phyloP scores from a whole-genome alignment of 768 basidiomycete genomes.

The Tricholoma hemisulphureum region DNA sequence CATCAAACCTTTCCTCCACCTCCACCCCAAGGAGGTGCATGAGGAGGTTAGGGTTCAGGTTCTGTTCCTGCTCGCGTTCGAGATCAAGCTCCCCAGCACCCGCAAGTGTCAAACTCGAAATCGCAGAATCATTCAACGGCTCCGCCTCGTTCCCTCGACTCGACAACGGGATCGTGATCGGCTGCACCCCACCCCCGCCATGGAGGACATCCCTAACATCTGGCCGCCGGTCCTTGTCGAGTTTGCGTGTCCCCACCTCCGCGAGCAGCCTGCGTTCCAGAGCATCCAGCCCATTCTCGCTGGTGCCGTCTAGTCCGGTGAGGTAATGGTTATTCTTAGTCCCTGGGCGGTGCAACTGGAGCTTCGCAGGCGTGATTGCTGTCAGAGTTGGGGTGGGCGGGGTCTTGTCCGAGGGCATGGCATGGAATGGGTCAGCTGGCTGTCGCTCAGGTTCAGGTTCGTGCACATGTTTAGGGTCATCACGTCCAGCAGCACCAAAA shows the following conservation, averaged over 20 bases:
- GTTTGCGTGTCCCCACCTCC: slow-evolving; percentile 70
- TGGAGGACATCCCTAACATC: slow-evolving; percentile 35
- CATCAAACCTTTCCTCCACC: slow-evolving; percentile 1
- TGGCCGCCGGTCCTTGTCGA: slow-evolving; percentile 31
- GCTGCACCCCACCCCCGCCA: slow-evolving; percentile 23
- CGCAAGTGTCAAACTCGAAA: slow-evolving; percentile 53
- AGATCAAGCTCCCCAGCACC: slow-evolving; percentile 22
- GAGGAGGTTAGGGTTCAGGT: too few relatives aligned
- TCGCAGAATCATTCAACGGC: slow-evolving; percentile 50
- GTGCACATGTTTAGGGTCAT: slow-evolving; percentile 4
- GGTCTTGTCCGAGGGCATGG: slow-evolving; percentile 31
- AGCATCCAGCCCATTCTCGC: slow-evolving; percentile 67
- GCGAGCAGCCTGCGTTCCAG: slow-evolving; percentile 65
- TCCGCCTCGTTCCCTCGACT: slow-evolving; percentile 25
- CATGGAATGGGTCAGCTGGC: neutral
- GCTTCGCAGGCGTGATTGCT: slow-evolving; percentile 38
- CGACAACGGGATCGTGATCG: slow-evolving; percentile 36
- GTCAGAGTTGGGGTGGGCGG: slow-evolving; percentile 56
- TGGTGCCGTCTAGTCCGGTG: slow-evolving; percentile 14
- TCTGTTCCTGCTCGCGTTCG: slow-evolving; percentile 14
- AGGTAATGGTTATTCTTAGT: slow-evolving; percentile 6
- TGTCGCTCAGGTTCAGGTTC: neutral
- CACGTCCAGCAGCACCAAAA: too few relatives aligned
- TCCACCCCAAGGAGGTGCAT: too few relatives aligned
- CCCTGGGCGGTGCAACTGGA: slow-evolving; percentile 10